Evolutionary conservation across 306 rosid genomes (phyloP).

Genomic region (Abrus precatorius): DNA sequence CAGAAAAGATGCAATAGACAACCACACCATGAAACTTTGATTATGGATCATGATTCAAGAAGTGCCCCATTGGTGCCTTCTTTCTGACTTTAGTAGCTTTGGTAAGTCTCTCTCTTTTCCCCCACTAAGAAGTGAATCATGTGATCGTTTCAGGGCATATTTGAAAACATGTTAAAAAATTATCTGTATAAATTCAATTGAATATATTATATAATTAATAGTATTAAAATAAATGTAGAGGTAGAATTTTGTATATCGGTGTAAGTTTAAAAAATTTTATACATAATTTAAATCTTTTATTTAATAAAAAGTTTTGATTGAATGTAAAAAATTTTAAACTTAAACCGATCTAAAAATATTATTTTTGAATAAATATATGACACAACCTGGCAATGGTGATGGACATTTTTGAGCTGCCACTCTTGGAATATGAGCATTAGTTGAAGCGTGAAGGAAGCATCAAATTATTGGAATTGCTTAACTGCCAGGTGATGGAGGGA

Average conservation of each 20-base stretch:
- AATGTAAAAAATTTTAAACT: no score
- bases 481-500: not conserved
- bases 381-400: not conserved
- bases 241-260: no score
- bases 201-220: no score
- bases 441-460: not conserved
- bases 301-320: no score
- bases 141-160: no score
- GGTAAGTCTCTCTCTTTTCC: not conserved
- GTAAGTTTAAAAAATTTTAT: no score
- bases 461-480: not conserved
- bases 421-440: not conserved
- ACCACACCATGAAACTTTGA: not conserved
- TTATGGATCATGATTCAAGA: slow-evolving; percentile 14
- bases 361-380: no score
- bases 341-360: no score
- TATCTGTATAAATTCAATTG: no score
- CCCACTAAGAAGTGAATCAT: not conserved
- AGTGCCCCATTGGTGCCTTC: not conserved
- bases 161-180: no score
- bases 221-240: no score
- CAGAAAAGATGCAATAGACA: not conserved
- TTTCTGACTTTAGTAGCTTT: not conserved
- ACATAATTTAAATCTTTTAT: no score
- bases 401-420: not conserved